Percentiles rank a stretch among this genome's conserved stretches.
phyloP scores from a whole-genome alignment of 768 basidiomycete genomes.

The Calvatia gigantea region DNA sequence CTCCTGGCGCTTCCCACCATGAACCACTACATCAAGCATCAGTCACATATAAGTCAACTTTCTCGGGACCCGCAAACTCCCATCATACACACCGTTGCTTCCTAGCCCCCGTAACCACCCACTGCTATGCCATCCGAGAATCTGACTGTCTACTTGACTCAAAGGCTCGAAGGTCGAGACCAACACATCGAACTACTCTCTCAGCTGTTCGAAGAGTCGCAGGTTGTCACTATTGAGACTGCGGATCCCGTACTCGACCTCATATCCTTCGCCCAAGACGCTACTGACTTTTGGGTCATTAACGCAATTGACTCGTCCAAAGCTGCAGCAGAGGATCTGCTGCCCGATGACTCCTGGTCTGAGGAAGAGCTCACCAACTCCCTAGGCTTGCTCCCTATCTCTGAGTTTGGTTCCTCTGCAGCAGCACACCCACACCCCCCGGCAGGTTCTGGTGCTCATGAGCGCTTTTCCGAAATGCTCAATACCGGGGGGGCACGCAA shows the following conservation, averaged over 20 bases:
- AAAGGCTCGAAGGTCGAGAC: slow-evolving; percentile 35
- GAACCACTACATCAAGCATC: background rate
- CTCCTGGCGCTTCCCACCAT: background rate
- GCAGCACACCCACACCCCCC: background rate
- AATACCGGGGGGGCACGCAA: background rate
- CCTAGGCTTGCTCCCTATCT: background rate
- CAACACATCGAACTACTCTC: slow-evolving; percentile 31
- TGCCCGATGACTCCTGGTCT: background rate
- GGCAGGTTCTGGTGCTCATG: background rate
- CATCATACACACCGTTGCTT: background rate
- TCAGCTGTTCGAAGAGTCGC: slow-evolving; percentile 37
- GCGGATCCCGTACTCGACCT: slow-evolving; percentile 34
- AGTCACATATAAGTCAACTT: slow-evolving; percentile 3
- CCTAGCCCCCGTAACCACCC: background rate
- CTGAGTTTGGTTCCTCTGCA: background rate
- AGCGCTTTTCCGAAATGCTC: background rate
- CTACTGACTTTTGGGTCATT: slow-evolving; percentile 43
- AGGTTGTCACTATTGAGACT: slow-evolving; percentile 37
- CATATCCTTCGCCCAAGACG: slow-evolving; percentile 33
- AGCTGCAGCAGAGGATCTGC: slow-evolving; percentile 8
- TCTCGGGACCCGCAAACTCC: background rate
- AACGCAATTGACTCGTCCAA: slow-evolving; percentile 8
- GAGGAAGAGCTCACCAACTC: background rate
- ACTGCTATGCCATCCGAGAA: slow-evolving; percentile 1
- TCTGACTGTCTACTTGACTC: slow-evolving; percentile 18